Base-by-base conservation (phyloP, 1,139 yeast genomes). In the Kazachstania sp. region DNA sequence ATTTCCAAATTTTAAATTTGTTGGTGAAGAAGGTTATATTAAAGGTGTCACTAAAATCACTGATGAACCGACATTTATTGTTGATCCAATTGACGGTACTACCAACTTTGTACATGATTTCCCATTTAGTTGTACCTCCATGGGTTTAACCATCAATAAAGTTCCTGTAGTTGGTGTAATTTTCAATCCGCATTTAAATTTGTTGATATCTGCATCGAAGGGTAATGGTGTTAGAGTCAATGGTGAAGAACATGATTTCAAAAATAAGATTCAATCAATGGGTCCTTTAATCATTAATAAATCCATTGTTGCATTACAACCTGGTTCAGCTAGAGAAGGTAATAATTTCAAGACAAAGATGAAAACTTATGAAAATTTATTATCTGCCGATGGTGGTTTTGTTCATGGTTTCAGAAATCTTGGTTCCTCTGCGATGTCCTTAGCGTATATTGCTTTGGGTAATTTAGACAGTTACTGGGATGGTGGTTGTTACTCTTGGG, bases 401-500 rank as follows among this genome's bases (percentile, higher is more conserved):
- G 71, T 74, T 37, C 83, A 78, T 53, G 83, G 83, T 0, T 74
- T 75, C 58, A 69, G 83, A 54, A 69, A 76, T 23, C 60, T 75
- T 47, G 83, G 83, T 2, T 74, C 81, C 23, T 82, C 83, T 1
- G 83, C 83, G 1, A 70, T 78, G 70, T 77, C 77, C 56, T 61
- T 77, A 30, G 71, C 78, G 39, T 70, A 72, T 39, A 77, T 75
- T 5, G 81, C 83, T 0, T 67, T 75, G 2, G 83, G 83, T 3
- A 67, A 67, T 46, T 52, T 77, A 39, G 83, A 78, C 56, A 69
- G 76, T 13, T 78, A 78, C 61, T 78, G 83, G 81, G 82, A 77
- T 63, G 81, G 81, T 44, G 81, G 83, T 18, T 76, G 80, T 58
- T 77, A 73, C 60, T 75, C 78, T 12, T 78, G 83, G 83, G 83